Percentiles rank a stretch among this genome's conserved stretches.
phyloP scores from a whole-genome alignment of 371 early-diverging fungal species.

The Apophysomyces sp. region DNA sequence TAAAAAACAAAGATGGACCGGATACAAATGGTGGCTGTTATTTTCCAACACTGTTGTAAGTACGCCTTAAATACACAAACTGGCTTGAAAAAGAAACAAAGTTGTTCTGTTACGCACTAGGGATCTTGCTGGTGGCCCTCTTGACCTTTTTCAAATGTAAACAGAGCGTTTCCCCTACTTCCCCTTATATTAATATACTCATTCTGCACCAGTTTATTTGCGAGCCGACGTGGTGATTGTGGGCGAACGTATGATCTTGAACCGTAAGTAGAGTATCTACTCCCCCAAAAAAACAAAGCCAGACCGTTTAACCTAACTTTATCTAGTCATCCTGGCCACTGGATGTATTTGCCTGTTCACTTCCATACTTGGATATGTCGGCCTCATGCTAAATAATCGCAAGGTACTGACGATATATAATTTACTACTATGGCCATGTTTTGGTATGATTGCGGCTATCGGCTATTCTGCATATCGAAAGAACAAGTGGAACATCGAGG shows the following conservation, averaged over 20 bases:
- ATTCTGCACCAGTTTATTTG: conserved; percentile 29
- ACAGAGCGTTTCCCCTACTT: neutral
- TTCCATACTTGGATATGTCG: conserved; percentile 52
- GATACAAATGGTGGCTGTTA: conserved; percentile 51
- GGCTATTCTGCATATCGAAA: conserved; percentile 55
- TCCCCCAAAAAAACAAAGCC: too few relatives aligned
- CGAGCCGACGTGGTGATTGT: conserved; percentile 48
- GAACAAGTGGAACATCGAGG: conserved; percentile 43
- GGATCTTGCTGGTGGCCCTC: conserved; percentile 31
- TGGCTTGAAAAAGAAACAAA: conserved; percentile 6
- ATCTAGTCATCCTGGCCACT: conserved; percentile 46
- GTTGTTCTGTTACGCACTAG: conserved; percentile 51
- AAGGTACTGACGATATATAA: conserved; percentile 46
- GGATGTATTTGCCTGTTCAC: conserved; percentile 47
- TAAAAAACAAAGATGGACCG: conserved; percentile 50
- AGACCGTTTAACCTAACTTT: neutral
- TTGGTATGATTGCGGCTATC: conserved; percentile 53
- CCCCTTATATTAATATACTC: neutral
- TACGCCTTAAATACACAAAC: neutral
- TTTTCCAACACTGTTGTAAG: conserved; percentile 54
- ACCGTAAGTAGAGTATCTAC: conserved; percentile 28
- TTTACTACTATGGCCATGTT: conserved; percentile 55
- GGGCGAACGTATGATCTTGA: conserved; percentile 38
- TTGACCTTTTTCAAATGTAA: conserved; percentile 51
- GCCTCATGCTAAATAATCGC: conserved; percentile 58